Evolutionary conservation across 306 rosid species (phyloP).

Genomic region (Cucurbita pepo): DNA sequence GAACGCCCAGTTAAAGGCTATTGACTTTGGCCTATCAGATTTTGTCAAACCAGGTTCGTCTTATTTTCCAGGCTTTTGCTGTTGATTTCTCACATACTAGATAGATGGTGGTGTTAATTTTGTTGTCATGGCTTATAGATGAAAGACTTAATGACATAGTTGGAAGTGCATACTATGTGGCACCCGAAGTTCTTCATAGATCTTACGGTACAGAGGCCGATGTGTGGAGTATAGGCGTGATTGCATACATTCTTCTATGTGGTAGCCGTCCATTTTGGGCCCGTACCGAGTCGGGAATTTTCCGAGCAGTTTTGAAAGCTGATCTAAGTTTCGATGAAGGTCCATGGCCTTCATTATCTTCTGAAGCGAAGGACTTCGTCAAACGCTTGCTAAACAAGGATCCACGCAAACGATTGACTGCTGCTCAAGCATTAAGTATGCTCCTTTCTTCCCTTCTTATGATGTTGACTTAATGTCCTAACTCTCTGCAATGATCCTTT

Average conservation of each 20-base stretch:
- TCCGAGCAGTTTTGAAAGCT: constrained; percentile 86
- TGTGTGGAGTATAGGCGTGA: constrained; percentile 95
- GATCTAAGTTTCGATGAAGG: constrained; percentile 89
- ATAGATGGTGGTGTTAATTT: neutral
- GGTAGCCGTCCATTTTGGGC: constrained; percentile 99
- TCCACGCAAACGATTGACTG: constrained; percentile 87
- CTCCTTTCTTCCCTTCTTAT: constrained; percentile 3
- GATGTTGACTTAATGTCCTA: neutral
- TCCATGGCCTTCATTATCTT: constrained; percentile 86
- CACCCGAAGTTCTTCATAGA: constrained; percentile 97
- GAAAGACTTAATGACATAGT: constrained; percentile 97
- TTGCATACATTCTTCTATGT: constrained; percentile 91
- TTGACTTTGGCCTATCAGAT: constrained; percentile 94
- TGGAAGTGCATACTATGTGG: constrained; percentile 97
- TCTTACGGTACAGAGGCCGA: constrained; percentile 92
- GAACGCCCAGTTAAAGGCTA: constrained; percentile 76
- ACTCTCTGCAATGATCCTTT: constrained; percentile 13
- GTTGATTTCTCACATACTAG: neutral
- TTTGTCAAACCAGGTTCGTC: constrained; percentile 82
- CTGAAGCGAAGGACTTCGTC: constrained; percentile 89
- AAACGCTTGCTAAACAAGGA: constrained; percentile 81
- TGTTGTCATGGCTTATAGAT: constrained; percentile 30
- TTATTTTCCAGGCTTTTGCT: constrained; percentile 1
- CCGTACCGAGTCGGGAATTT: constrained; percentile 90
- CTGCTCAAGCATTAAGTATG: constrained; percentile 92